Conservation (phyloP, 352 stramenopile genomes). For the Phytophthora fragariae region DNA sequence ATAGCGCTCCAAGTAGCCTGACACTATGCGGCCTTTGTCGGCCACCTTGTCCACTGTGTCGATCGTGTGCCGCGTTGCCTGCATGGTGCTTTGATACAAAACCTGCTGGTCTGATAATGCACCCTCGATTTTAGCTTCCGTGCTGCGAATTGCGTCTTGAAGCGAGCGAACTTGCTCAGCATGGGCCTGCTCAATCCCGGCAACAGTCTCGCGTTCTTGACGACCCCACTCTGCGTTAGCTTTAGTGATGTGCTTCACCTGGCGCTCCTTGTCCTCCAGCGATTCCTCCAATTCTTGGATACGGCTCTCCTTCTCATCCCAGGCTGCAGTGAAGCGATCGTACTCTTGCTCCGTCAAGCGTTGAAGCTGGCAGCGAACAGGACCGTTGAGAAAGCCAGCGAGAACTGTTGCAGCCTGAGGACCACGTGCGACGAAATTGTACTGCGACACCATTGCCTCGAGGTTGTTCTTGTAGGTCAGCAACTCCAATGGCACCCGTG, state of each 20-base stretch:
- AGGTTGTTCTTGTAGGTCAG: conserved; percentile 84
- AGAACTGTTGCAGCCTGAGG: conserved; percentile 57
- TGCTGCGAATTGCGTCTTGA: conserved; percentile 46
- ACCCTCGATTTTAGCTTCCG: conserved; percentile 52
- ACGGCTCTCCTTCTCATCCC: conserved; percentile 55
- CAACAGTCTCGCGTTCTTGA: conserved; percentile 60
- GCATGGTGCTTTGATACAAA: conserved; percentile 82
- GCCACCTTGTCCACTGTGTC: conserved; percentile 79
- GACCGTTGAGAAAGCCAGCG: conserved; percentile 64
- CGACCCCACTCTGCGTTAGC: conserved; percentile 55
- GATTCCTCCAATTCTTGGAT: conserved; percentile 60
- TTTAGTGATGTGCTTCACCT: conserved; percentile 56
- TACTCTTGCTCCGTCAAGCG: conserved; percentile 64
- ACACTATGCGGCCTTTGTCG: conserved; percentile 68
- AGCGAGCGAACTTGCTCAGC: conserved; percentile 50
- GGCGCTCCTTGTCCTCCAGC: conserved; percentile 54
- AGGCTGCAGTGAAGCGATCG: conserved; percentile 63
- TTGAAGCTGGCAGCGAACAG: conserved; percentile 58
- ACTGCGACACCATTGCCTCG: conserved; percentile 81
- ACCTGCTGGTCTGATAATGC: conserved; percentile 67
- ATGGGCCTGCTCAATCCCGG: conserved; percentile 54
- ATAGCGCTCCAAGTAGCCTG: conserved; percentile 79
- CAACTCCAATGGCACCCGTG: conserved; percentile 65
- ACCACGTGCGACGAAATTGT: conserved; percentile 75
- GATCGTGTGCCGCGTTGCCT: conserved; percentile 76